Conservation (phyloP, 1,284 basidiomycete species). For the Phlebopus sp. region DNA sequence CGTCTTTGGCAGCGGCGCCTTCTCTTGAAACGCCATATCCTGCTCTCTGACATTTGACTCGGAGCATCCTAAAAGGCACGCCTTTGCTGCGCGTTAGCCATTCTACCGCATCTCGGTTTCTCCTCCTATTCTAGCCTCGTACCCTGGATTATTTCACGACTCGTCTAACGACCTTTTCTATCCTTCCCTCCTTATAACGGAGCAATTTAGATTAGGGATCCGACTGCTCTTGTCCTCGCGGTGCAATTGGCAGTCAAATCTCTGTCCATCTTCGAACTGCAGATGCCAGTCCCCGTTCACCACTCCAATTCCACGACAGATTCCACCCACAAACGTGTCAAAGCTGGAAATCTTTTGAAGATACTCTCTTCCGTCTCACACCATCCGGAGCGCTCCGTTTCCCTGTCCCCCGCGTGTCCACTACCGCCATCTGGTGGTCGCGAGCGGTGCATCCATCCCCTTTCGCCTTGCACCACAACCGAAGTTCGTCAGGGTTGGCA, state of each 20-base stretch:
- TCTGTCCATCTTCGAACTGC: slow-evolving; percentile 39
- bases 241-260: slow-evolving; percentile 41
- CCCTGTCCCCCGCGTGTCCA: slow-evolving; percentile 54
- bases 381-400: slow-evolving; percentile 53
- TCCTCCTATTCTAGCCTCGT: slow-evolving; percentile 32
- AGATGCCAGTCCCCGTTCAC: slow-evolving; percentile 83
- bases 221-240: slow-evolving; percentile 35
- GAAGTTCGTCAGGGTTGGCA: slow-evolving; percentile 66
- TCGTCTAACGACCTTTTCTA: slow-evolving; percentile 37
- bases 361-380: slow-evolving; percentile 44
- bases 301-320: slow-evolving; percentile 56
- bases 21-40: slow-evolving; percentile 36
- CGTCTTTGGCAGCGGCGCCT: slow-evolving; percentile 20
- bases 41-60: slow-evolving; percentile 25
- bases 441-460: slow-evolving; percentile 68
- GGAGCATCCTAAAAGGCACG: slow-evolving; percentile 70
- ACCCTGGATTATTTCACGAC: slow-evolving; percentile 61
- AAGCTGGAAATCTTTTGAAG: slow-evolving; percentile 41
- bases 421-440: slow-evolving; percentile 61
- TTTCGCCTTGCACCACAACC: slow-evolving; percentile 66
- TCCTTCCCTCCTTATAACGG: slow-evolving; percentile 32
- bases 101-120: slow-evolving; percentile 35
- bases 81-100: slow-evolving; percentile 88
- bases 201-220: slow-evolving; percentile 37
- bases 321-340: slow-evolving; percentile 55